Evolutionary conservation across 2,329 filamentous ascomycete genomes (phyloP).

Genomic region (Cladosporium sp.): DNA sequence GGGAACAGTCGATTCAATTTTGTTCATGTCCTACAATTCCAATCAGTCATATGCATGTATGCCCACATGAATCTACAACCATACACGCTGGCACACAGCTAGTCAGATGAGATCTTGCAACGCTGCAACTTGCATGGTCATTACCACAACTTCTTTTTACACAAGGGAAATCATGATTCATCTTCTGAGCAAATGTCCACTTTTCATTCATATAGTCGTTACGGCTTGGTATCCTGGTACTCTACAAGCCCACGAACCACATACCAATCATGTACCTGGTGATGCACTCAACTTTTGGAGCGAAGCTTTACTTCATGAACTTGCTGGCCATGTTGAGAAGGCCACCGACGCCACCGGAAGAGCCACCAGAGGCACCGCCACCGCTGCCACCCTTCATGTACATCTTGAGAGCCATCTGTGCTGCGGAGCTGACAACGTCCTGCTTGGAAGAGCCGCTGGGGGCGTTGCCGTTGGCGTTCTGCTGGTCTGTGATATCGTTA

Average conservation of each 20-base stretch:
- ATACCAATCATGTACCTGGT: neutral
- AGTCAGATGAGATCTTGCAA: too few relatives aligned
- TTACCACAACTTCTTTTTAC: too few relatives aligned
- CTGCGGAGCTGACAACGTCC: constrained; percentile 74
- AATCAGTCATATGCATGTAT: too few relatives aligned
- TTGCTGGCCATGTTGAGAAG: constrained; percentile 62
- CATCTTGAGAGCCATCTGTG: constrained; percentile 86
- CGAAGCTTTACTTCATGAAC: constrained; percentile 46
- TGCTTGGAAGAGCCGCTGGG: constrained; percentile 69
- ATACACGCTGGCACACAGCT: too few relatives aligned
- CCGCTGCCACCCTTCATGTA: constrained; percentile 73
- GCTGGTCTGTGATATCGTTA: constrained; percentile 46
- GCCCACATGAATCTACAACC: too few relatives aligned
- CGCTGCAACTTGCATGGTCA: too few relatives aligned
- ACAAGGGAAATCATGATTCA: neutral
- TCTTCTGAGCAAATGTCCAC: neutral
- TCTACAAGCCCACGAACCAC: neutral
- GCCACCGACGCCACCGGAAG: constrained; percentile 43
- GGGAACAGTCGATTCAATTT: too few relatives aligned
- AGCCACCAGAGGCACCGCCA: constrained; percentile 48
- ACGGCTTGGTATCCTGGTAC: neutral
- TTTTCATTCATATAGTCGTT: neutral
- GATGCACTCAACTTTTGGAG: neutral
- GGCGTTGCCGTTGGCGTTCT: constrained; percentile 54
- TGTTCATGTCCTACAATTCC: too few relatives aligned